Conservation (phyloP, 2,329 filamentous ascomycete genomes). For the Xylaria multiplex region DNA sequence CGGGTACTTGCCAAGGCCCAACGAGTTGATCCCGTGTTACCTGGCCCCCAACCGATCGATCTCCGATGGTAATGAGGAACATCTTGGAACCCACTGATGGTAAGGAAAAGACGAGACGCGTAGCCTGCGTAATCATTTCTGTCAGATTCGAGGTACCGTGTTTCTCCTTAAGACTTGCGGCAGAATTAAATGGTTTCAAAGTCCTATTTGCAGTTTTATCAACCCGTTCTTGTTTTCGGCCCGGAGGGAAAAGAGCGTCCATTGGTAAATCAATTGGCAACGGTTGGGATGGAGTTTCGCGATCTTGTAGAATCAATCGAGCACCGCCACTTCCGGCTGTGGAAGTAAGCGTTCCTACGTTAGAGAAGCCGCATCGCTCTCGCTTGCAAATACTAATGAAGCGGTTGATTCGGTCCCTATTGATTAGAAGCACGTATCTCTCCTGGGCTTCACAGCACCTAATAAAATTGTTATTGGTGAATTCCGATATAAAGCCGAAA, state of each 20-base stretch:
- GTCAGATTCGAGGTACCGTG: slow-evolving; percentile 67
- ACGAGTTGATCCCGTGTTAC: slow-evolving; percentile 94
- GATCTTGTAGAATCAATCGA: slow-evolving; percentile 71
- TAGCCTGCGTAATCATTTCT: slow-evolving; percentile 70
- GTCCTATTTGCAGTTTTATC: slow-evolving; percentile 42
- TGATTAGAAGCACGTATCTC: slow-evolving; percentile 91
- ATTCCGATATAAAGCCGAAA: background rate
- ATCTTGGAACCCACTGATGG: slow-evolving; percentile 96
- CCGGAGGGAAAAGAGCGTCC: slow-evolving; percentile 47
- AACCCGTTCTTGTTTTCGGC: slow-evolving; percentile 44
- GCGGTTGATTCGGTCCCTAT: slow-evolving; percentile 80
- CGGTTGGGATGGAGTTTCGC: slow-evolving; percentile 42
- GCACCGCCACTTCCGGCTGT: slow-evolving; percentile 71
- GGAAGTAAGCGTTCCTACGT: slow-evolving; percentile 81
- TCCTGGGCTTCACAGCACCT: slow-evolving; percentile 90
- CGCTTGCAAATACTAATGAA: slow-evolving; percentile 75
- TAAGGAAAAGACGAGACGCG: slow-evolving; percentile 82
- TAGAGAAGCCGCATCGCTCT: slow-evolving; percentile 91
- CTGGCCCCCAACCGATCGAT: slow-evolving; percentile 89
- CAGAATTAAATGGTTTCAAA: slow-evolving; percentile 71
- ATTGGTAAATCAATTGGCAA: slow-evolving; percentile 48
- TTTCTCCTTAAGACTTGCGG: slow-evolving; percentile 70
- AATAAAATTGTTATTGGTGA: slow-evolving; percentile 11
- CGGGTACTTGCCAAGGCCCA: slow-evolving; percentile 93
- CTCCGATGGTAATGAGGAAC: slow-evolving; percentile 96